These are phyloP conservation scores for Cocos nucifera DNA, from an alignment of 176 grass and related monocot genomes.

Conservation along the genomic window DNA sequence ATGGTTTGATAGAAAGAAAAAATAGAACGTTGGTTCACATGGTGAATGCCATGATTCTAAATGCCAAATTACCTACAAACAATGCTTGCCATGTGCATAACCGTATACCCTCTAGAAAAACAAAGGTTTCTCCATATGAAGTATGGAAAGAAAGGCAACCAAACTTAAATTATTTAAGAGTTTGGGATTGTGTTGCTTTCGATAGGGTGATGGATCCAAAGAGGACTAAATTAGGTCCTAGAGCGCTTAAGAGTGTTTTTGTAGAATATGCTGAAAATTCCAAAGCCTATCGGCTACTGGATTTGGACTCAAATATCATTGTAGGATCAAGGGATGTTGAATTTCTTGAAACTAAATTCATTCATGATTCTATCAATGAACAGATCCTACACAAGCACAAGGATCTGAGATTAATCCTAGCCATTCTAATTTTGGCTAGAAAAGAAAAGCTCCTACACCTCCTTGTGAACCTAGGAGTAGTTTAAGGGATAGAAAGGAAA, in stretches of 20 bases:
- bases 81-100: neutral
- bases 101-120: neutral
- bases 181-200: neutral
- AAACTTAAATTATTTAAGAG: neutral
- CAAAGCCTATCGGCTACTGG: too few species aligned
- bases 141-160: neutral
- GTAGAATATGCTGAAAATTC: neutral
- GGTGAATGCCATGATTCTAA: neutral
- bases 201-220: neutral
- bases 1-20: neutral
- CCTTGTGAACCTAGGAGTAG: neutral
- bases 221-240: neutral
- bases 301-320: too few species aligned
- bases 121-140: neutral
- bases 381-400: too few species aligned
- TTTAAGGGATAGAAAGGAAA: neutral
- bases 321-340: too few species aligned
- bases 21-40: neutral
- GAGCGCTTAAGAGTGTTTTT: neutral
- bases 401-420: too few species aligned
- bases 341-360: too few species aligned
- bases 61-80: neutral
- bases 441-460: neutral
- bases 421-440: neutral
- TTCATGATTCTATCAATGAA: too few species aligned